Evolutionary conservation across 441 rosid genomes (phyloP).

Genomic region (Populus hybrid): DNA sequence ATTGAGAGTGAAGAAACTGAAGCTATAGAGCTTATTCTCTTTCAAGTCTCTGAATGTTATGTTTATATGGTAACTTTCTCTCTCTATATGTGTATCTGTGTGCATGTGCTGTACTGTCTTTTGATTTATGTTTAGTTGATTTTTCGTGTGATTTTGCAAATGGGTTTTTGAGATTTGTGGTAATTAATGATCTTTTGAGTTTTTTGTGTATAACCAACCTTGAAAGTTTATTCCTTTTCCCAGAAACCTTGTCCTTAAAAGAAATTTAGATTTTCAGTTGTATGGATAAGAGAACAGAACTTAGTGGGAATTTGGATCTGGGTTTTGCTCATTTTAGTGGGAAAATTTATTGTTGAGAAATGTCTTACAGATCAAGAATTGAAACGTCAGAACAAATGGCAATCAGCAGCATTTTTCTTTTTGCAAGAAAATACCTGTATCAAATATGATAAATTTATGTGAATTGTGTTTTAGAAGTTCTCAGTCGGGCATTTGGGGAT

Average conservation of each 20-base stretch:
- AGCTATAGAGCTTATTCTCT: constrained; percentile 68
- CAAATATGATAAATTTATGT: too few species aligned
- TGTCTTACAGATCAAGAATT: background rate
- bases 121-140: background rate
- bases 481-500: too few species aligned
- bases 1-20: constrained; percentile 50
- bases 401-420: background rate
- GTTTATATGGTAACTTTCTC: constrained; percentile 54
- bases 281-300: background rate
- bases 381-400: background rate
- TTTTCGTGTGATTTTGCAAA: background rate
- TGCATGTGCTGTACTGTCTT: background rate
- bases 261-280: background rate
- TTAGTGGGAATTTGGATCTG: background rate
- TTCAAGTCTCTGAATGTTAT: constrained; percentile 90
- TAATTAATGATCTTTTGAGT: background rate
- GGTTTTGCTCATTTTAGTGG: background rate
- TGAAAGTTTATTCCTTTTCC: background rate
- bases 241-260: background rate
- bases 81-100: background rate
- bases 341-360: background rate
- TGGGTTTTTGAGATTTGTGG: background rate
- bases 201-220: background rate
- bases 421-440: background rate
- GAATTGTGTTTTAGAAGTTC: too few species aligned